phyloP scores from a whole-genome alignment of 2,329 filamentous ascomycete species.

The Fusarium ramigenum region DNA sequence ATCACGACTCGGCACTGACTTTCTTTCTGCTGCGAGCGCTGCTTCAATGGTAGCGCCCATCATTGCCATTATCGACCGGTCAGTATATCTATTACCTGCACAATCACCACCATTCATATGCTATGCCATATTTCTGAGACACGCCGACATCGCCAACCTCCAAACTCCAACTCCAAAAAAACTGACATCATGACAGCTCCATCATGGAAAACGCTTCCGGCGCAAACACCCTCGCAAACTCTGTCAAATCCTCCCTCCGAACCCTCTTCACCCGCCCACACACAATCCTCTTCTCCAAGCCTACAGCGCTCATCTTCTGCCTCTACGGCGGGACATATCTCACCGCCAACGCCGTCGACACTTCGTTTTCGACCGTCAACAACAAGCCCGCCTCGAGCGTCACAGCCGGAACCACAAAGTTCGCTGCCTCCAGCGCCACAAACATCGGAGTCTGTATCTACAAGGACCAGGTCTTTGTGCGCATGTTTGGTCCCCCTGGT shows the following conservation, averaged over 20 bases:
- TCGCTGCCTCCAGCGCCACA: conserved; percentile 79
- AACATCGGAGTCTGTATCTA: conserved; percentile 89
- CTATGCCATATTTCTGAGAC: background rate
- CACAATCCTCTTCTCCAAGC: conserved; percentile 68
- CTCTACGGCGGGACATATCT: conserved; percentile 91
- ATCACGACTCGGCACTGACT: conserved; percentile 73
- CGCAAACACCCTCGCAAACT: conserved; percentile 65
- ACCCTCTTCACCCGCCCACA: conserved; percentile 69
- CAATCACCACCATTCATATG: background rate
- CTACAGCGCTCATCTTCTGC: conserved; percentile 74
- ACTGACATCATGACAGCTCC: conserved; percentile 58
- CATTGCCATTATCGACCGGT: conserved; percentile 90
- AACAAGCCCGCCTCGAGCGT: conserved; percentile 67
- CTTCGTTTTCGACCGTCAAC: conserved; percentile 71
- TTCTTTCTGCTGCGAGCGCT: conserved; percentile 74
- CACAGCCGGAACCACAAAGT: conserved; percentile 81
- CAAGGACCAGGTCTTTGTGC: conserved; percentile 88
- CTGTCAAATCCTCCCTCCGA: conserved; percentile 66
- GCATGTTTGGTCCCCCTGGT: conserved; percentile 76
- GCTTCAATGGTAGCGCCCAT: conserved; percentile 82
- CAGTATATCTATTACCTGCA: conserved; percentile 16
- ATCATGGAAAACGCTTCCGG: conserved; percentile 87
- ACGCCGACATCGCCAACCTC: conserved; percentile 11
- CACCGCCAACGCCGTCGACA: conserved; percentile 89
- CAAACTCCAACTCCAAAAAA: background rate